phyloP scores from a whole-genome alignment of 2,329 filamentous ascomycete species.

The Torrubiellomyces zombiae region DNA sequence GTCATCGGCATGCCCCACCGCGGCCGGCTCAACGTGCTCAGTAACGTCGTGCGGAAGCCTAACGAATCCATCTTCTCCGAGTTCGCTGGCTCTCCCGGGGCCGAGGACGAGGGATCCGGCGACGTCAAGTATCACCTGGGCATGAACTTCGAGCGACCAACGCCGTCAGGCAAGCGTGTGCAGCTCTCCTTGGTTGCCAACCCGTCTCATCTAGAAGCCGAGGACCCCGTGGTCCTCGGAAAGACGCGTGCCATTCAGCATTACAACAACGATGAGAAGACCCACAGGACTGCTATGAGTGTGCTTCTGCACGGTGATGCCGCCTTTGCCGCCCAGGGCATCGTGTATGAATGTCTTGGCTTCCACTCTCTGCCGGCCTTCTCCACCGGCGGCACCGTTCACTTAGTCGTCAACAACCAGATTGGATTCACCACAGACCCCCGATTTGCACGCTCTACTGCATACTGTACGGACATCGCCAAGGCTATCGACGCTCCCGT shows the following conservation, averaged over 20 bases:
- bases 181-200: slow-evolving; percentile 97
- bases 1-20: slow-evolving; percentile 99
- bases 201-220: slow-evolving; percentile 92
- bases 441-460: slow-evolving; percentile 88
- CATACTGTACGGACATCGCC: slow-evolving; percentile 98
- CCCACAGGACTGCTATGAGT: slow-evolving; percentile 81
- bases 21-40: slow-evolving; percentile 92
- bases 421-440: slow-evolving; percentile 99
- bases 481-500: slow-evolving; percentile 97
- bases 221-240: slow-evolving; percentile 92
- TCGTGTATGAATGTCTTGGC: slow-evolving; percentile 96
- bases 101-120: slow-evolving; percentile 88
- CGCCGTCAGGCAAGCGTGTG: slow-evolving; percentile 96
- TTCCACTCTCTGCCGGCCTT: slow-evolving; percentile 93
- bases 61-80: slow-evolving; percentile 99
- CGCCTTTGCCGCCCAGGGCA: slow-evolving; percentile 87
- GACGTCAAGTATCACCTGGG: slow-evolving; percentile 99
- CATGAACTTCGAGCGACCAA: slow-evolving; percentile 99
- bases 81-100: slow-evolving; percentile 75
- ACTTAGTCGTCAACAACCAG: slow-evolving; percentile 98
- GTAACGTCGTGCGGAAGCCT: slow-evolving; percentile 96
- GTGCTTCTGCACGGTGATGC: slow-evolving; percentile 94
- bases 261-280: slow-evolving; percentile 93
- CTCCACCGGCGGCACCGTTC: slow-evolving; percentile 92
- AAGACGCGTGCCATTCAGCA: slow-evolving; percentile 97